phyloP scores from a whole-genome alignment of 169 alveolate species.

The Perkinsus marinus region DNA sequence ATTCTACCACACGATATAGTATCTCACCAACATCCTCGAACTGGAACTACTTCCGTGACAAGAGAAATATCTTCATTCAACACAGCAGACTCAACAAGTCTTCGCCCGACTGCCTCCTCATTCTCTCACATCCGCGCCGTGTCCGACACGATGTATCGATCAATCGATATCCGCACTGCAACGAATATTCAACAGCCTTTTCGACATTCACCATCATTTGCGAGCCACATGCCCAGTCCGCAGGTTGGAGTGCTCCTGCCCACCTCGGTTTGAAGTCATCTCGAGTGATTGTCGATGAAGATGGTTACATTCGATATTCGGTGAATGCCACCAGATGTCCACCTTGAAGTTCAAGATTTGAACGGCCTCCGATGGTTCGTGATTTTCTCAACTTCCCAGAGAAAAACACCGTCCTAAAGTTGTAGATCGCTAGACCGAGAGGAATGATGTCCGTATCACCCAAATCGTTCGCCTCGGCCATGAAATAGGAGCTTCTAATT shows the following conservation, averaged over 20 bases:
- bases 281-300: not conserved
- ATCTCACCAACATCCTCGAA: not conserved
- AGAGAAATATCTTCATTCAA: not conserved
- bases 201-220: not conserved
- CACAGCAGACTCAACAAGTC: not conserved
- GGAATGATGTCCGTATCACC: too few relatives aligned
- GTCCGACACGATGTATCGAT: not conserved
- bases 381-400: too few relatives aligned
- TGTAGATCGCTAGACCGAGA: too few relatives aligned
- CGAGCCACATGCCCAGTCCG: not conserved
- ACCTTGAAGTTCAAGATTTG: too few relatives aligned
- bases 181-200: not conserved
- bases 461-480: too few relatives aligned
- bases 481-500: too few relatives aligned
- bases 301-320: not conserved
- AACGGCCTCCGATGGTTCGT: too few relatives aligned
- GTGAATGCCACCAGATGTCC: too few relatives aligned
- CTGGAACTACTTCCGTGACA: not conserved
- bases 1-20: not conserved
- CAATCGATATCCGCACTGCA: not conserved
- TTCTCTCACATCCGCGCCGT: not conserved
- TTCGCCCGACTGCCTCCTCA: not conserved
- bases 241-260: not conserved
- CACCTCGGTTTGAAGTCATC: not conserved
- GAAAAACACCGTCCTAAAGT: too few relatives aligned